Percentiles rank a stretch among this genome's conserved stretches.
Evolutionary conservation across 163 green algal species (phyloP).

Genomic region (Coccomyxa subellipsoidea): DNA sequence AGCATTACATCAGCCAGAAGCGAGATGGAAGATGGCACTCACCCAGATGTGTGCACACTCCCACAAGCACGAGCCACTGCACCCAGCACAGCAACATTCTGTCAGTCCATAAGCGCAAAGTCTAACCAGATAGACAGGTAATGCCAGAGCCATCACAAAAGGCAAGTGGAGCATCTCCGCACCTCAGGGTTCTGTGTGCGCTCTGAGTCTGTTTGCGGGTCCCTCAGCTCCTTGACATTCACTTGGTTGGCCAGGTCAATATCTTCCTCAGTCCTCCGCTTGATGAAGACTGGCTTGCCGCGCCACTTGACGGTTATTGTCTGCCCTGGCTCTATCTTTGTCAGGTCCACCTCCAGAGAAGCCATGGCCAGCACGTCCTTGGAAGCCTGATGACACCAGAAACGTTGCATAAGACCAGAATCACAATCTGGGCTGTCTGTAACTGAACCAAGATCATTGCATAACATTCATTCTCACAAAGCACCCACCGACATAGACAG

Average conservation of each 20-base stretch:
- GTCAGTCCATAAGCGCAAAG: no score
- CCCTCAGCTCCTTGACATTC: slow-evolving; percentile 76
- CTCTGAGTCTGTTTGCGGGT: slow-evolving; percentile 85
- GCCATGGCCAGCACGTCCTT: slow-evolving; percentile 95
- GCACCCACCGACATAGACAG: slow-evolving; percentile 85
- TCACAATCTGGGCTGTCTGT: no score
- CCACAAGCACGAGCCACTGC: slow-evolving; percentile 98
- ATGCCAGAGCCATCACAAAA: background rate
- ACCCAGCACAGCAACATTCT: background rate
- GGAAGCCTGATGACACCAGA: slow-evolving; percentile 28
- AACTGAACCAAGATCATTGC: no score
- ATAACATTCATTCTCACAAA: no score
- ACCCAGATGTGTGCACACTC: slow-evolving; percentile 98
- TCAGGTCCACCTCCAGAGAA: slow-evolving; percentile 96
- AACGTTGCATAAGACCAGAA: background rate
- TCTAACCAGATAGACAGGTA: no score
- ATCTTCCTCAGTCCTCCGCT: slow-evolving; percentile 83
- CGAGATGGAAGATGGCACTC: background rate
- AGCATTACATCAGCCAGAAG: no score
- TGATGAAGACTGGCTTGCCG: slow-evolving; percentile 99
- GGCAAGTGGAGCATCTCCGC: background rate
- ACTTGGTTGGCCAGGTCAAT: slow-evolving; percentile 77
- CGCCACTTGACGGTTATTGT: slow-evolving; percentile 99
- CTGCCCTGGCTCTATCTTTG: slow-evolving; percentile 78
- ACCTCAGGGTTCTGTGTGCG: slow-evolving; percentile 84